Evolutionary conservation across 257 asterid species (phyloP), one percentile per base, ranked within the genome.

Genomic region (Handroanthus guayacan): DNA sequence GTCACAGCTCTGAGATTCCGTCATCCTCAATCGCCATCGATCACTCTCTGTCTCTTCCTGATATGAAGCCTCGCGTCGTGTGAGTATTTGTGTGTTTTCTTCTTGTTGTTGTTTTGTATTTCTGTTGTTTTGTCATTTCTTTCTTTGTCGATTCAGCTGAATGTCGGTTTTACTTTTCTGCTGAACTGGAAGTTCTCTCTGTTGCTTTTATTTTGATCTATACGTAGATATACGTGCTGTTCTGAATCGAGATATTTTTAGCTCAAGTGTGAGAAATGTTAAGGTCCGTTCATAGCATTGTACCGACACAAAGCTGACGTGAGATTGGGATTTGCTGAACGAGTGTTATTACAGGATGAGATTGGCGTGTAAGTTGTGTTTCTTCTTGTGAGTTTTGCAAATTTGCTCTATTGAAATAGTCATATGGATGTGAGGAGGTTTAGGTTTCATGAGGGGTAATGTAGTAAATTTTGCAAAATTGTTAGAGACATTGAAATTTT

Each of bases 11-110:
- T 13, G 84, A 85, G 45, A 83, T 95, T 83, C 97, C 96, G 36
- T 89, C 87, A 45, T 95, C 99, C 17, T 79, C 87, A 12, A 82
- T 84, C 81, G 81, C 87, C 79, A 72, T 92, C 79, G 91, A 92
- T 58, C 97, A 95, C 85, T 85, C 99, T 36, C 98, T 95, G 47
- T 54, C 99, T 34, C 85, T 85, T 9, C 45, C 86, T 60, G 86
- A 82, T 10, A 88, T 92, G 89, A 92, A 87, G 84, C 99, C 97
- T 60, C 89, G 79, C 76, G 81, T 95, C 74, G 86, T 89, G 97
- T 94, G 62, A 67, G 89, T 18, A 9, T 76, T 37, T 62, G 25
- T 72, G 12, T 11, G 17, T 38, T 36, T 45, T 31, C n/a, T n/a
- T 16, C 43, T 57, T 16, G 13, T 39, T 63, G 4, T 4, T 55